Evolutionary conservation across 345 rosid genomes (phyloP).

Genomic region (Hypericum perforatum): DNA sequence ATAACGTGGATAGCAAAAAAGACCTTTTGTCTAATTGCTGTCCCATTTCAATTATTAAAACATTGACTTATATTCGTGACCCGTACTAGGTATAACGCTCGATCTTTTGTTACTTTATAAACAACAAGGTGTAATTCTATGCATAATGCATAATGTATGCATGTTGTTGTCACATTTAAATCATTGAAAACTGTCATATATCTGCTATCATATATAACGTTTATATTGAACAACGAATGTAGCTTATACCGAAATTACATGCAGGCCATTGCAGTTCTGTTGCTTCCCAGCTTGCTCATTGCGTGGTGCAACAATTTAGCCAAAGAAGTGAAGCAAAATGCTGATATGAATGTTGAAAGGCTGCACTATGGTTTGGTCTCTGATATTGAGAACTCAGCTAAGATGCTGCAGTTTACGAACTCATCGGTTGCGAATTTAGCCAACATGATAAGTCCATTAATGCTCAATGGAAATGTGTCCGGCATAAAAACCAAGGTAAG

Average conservation of each 20-base stretch:
- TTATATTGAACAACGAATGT: no score
- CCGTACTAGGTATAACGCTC: no score
- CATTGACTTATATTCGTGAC: no score
- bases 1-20: no score
- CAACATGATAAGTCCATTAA: conserved; percentile 15
- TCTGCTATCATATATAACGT: no score
- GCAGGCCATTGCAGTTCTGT: conserved; percentile 28
- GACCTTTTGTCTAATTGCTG: no score
- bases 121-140: no score
- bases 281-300: conserved; percentile 20
- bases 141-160: no score
- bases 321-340: conserved; percentile 8
- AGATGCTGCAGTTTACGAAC: conserved; percentile 16
- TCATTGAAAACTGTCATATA: no score
- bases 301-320: conserved; percentile 23
- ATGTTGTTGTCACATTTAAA: no score
- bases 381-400: conserved; percentile 18
- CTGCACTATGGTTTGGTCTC: conserved; percentile 15
- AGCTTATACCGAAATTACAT: neutral
- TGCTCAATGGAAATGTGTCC: conserved; percentile 12
- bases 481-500: conserved; percentile 22
- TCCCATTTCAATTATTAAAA: no score
- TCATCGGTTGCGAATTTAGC: conserved; percentile 26
- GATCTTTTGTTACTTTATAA: no score
- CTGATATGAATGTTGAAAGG: conserved; percentile 4